Evolutionary conservation across 352 stramenopile species (phyloP), one percentile per base, ranked within the genome.

Genomic region (Phytophthora citricola): DNA sequence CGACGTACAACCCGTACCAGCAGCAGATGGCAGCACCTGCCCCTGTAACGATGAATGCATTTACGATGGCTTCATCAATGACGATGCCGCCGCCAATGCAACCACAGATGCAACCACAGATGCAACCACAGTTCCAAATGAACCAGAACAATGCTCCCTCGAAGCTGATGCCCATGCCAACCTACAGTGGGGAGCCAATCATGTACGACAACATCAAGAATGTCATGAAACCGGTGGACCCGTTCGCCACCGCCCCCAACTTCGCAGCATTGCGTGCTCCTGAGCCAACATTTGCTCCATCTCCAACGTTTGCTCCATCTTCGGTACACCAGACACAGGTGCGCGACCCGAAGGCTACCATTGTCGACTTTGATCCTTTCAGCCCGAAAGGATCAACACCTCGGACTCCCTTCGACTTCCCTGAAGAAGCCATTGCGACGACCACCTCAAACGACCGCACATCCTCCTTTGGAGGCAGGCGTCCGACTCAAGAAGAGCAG

Each of bases 281-380:
- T 8, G 75, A 81, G 38, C 72, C 69, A 10, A 75, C 70, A 12
- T 40, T 68, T 7, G 38, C 57, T 61, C 62, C 69, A 9, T 53
- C 75, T 8, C 65, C 66, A 8, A 45, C 48, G 7, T 36, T 36
- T 14, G 10, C 69, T 65, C n/a, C 66, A 80, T 34, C 47, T 31
- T 12, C 31, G 11, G 31, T 36, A 27, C 51, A 50, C 22, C 44
- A 50, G 8, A 36, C 44, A 1, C 44, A 50, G 15, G 20, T 50
- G 54, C 72, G 32, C 69, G 76, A 70, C 63, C 63, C 41, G 2
- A 74, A 74, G 32, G 75, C 81, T 17, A 93, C 73, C 3, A 78
- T 93, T 38, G 58, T 85, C 10, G 83, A 93, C 54, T 91, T 93
- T 70, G 84, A 91, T 32, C 82, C 84, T 2, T 93, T 90, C 66